Evolutionary conservation across 805 yeast species (phyloP).

Genomic region (Jamesozyma lodderae): DNA sequence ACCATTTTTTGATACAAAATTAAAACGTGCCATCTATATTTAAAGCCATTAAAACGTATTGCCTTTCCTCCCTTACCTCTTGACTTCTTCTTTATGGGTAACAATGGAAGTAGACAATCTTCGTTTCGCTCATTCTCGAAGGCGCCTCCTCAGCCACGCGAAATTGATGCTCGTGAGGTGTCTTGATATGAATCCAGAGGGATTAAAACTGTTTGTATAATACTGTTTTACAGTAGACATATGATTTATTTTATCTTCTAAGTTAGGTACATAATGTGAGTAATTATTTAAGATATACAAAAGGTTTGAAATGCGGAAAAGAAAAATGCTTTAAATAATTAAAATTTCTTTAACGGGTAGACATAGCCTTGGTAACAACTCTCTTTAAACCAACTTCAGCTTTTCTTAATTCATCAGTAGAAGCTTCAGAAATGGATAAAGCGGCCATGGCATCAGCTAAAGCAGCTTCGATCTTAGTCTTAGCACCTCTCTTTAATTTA

Average conservation of each 20-base stretch:
- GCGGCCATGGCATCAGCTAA: constrained; percentile 97
- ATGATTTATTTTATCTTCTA: constrained; percentile 1
- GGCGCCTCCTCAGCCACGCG: too few relatives aligned
- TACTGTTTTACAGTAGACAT: constrained; percentile 1
- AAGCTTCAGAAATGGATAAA: constrained; percentile 90
- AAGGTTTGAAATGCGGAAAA: background rate
- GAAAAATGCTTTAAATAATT: background rate
- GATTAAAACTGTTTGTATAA: too few relatives aligned
- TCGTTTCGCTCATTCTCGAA: too few relatives aligned
- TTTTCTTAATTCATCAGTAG: constrained; percentile 97
- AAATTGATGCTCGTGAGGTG: too few relatives aligned
- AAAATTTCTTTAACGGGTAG: constrained; percentile 69
- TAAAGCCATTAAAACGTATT: too few relatives aligned
- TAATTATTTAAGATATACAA: constrained; percentile 1
- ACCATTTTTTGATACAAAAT: too few relatives aligned
- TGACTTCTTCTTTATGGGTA: too few relatives aligned
- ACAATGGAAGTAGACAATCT: too few relatives aligned
- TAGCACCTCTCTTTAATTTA: constrained; percentile 93
- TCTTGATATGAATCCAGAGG: too few relatives aligned
- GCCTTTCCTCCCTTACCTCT: too few relatives aligned
- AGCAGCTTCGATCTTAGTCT: constrained; percentile 96
- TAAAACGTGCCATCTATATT: too few relatives aligned
- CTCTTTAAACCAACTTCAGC: constrained; percentile 99
- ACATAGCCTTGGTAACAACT: constrained; percentile 98
- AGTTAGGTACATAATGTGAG: constrained; percentile 2